Evolutionary conservation across 768 basidiomycete genomes (phyloP).

Genomic region (Dictyophora rubrovolvata): DNA sequence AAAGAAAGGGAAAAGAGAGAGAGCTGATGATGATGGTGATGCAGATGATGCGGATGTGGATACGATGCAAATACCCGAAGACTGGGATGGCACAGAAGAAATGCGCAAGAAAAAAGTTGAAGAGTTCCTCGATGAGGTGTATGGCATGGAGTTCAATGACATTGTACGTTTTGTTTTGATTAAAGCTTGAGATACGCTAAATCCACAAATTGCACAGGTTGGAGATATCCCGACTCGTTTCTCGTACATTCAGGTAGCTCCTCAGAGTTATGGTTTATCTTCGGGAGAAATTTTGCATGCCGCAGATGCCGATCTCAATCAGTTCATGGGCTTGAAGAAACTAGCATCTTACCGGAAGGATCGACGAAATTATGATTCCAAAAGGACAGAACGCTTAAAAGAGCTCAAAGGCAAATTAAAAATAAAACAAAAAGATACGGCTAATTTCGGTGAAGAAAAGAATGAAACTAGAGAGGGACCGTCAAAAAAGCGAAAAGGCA

Average conservation of each 20-base stretch:
- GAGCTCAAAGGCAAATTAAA: conserved; percentile 60
- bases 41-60: conserved; percentile 51
- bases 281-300: conserved; percentile 85
- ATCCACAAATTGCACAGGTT: conserved; percentile 39
- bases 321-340: conserved; percentile 81
- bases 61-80: conserved; percentile 41
- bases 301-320: conserved; percentile 86
- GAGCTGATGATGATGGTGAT: conserved; percentile 38
- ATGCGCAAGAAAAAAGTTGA: conserved; percentile 77
- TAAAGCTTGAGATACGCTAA: conserved; percentile 3
- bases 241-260: conserved; percentile 68
- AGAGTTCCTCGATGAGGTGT: conserved; percentile 85
- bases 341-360: conserved; percentile 81
- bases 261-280: conserved; percentile 57
- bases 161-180: conserved; percentile 50
- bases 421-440: conserved; percentile 11
- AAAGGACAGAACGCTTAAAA: conserved; percentile 51
- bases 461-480: conserved; percentile 24
- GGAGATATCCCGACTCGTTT: conserved; percentile 88
- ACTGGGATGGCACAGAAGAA: conserved; percentile 77
- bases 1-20: conserved; percentile 33
- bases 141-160: conserved; percentile 90
- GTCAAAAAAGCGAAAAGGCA: conserved; percentile 13
- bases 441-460: conserved; percentile 1
- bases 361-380: conserved; percentile 49